These are phyloP conservation scores for Lasiodiplodia theobromae DNA, from an alignment of 2,329 filamentous ascomycete genomes.

Conservation along the genomic window DNA sequence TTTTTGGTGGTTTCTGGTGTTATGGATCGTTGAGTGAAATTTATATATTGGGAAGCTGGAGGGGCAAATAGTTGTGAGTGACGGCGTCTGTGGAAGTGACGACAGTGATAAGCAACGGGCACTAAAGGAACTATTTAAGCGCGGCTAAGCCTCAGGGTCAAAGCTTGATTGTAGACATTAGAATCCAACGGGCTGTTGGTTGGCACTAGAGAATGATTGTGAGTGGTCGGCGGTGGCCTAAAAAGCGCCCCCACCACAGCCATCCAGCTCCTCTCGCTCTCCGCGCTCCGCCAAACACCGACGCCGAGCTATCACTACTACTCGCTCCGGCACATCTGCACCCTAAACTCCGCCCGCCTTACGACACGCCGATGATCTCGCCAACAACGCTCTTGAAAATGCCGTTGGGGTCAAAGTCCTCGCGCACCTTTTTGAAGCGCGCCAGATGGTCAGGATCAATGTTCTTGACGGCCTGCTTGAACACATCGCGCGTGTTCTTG, in stretches of 20 bases:
- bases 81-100: not conserved
- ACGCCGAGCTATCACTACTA: not conserved
- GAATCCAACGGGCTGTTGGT: not conserved
- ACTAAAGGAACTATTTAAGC: conserved; percentile 1
- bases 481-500: conserved; percentile 60
- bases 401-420: conserved; percentile 58
- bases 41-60: not conserved
- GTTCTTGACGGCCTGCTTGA: conserved; percentile 55
- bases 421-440: conserved; percentile 57
- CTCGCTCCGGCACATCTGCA: not conserved
- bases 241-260: not conserved
- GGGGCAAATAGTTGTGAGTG: not conserved
- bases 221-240: not conserved
- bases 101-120: not conserved
- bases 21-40: not conserved
- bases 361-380: conserved; percentile 55
- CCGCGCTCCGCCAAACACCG: not conserved
- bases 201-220: not conserved
- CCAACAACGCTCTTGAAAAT: conserved; percentile 58
- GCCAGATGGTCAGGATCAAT: conserved; percentile 55
- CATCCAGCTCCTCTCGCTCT: not conserved
- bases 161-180: not conserved
- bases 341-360: not conserved
- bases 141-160: not conserved
- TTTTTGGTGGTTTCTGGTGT: not conserved